Base-by-base conservation (phyloP, 495 filamentous ascomycete genomes). In the Xylaria flabelliformis region DNA sequence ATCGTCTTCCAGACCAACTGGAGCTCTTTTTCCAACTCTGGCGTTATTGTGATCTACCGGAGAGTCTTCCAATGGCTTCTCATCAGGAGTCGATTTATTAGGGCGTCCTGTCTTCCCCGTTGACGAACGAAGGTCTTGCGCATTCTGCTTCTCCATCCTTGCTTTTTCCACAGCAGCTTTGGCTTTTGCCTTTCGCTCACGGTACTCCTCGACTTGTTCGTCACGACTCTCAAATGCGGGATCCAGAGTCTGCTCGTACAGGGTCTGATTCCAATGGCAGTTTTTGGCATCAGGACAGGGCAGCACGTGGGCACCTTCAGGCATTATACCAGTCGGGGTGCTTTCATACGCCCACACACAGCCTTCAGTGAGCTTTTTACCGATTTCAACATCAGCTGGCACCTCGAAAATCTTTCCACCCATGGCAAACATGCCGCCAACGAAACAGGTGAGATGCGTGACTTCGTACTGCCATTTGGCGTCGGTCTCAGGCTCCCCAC, bases 311-410 rank as follows among this genome's bases (percentile, higher is more conserved):
- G 93, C 91, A 7, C 80, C 79, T 80, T 99, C 96, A 1, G 96
- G 95, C 94, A 97, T 97, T 74, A 99, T 93, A 4, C 95, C 97
- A 0, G 91, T 92, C 1, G 88, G 84, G 15, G 92, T 94, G 21
- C 87, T 85, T 74, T 93, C 90, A 78, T 98, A 98, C 2, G 94
- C 92, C 95, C 94, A 98, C 3, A 96, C 92, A 78, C 96, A 99
- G 26, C 95, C 97, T 70, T 97, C 94, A 0, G 95, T 92, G 15
- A 99, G 88, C 77, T 92, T 92, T 73, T 86, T 85, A 8, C 92
- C 96, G 58, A 97, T 88, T 51, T 96, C 90, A 56, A 98, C 83
- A 79, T 99, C 95, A 26, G 86, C 86, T 8, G 91, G 85, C n/a
- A 90, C 85, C 12, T 89, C 87, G 72, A 97, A 97, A n/a, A 95